Base-by-base conservation (phyloP, 768 basidiomycete genomes). In the Tulasnella sp. region DNA sequence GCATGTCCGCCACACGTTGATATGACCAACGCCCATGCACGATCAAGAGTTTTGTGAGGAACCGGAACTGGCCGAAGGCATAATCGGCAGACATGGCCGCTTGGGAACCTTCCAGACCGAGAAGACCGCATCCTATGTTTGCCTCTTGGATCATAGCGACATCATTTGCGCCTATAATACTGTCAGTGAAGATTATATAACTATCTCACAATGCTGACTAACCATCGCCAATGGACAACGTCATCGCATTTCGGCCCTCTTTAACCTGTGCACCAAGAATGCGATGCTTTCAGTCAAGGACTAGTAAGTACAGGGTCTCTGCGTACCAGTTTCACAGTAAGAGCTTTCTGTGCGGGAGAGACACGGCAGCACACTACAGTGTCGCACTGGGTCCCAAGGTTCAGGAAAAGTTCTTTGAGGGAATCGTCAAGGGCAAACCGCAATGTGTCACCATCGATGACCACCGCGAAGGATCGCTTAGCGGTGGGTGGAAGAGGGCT, bases 141-240 rank as follows among this genome's bases (percentile, higher is more conserved):
- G 94, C 94, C 67, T 94, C 94, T 69, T 98, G 94, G 60, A 98
- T 98, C 94, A 98, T 98, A 4, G 93, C 92, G 22, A 98, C 94
- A 67, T 98, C 94, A 67, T 98, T 98, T 15, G 94, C 94, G n/a
- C 71, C 73, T 67, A 34, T 5, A 24, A n/a, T 24, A n/a, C 19
- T 31, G 50, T 25, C 11, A 17, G 22, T 24, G 12, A 17, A 19
- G 41, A 25, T 24, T 44, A 49, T 8, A 21, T n/a, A 46, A 17
- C 19, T 31, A 43, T 29, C 31, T 22, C 43, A 30, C 31, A 15
- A 15, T 15, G 12, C 17, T 27, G 15, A 50, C 57, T 12, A 25
- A 56, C 91, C 92, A 66, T 98, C 94, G 9, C 94, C 94, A 55
- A 99, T 98, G 0, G 93, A 88, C 27, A 98, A 71, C 1, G 93